Conservation (phyloP, 2,329 filamentous ascomycete species). For the Stemphylium beticola region DNA sequence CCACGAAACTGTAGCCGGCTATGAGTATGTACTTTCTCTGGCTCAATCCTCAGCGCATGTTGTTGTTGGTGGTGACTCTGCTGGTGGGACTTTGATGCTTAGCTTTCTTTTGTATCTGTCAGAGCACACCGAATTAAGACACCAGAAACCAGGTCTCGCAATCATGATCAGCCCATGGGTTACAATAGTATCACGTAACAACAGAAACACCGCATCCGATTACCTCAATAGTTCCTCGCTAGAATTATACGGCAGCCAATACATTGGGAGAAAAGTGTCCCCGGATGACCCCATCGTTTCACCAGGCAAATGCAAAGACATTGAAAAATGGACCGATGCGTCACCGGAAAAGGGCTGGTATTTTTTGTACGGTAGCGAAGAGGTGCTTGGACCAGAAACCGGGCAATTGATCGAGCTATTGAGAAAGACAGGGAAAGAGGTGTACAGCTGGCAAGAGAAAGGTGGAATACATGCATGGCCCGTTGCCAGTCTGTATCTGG, state of each 20-base stretch:
- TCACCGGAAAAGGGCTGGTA: slow-evolving; percentile 71
- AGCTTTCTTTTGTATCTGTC: slow-evolving; percentile 74
- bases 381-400: slow-evolving; percentile 77
- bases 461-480: slow-evolving; percentile 84
- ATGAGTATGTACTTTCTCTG: slow-evolving; percentile 70
- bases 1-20: slow-evolving; percentile 71
- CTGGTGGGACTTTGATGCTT: slow-evolving; percentile 75
- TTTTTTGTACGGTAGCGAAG: slow-evolving; percentile 75
- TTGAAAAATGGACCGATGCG: slow-evolving; percentile 69
- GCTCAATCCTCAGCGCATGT: slow-evolving; percentile 66
- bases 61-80: slow-evolving; percentile 79
- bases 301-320: slow-evolving; percentile 72
- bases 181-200: slow-evolving; percentile 70
- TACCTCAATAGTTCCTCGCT: slow-evolving; percentile 73
- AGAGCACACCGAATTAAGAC: slow-evolving; percentile 51
- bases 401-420: slow-evolving; percentile 64
- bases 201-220: slow-evolving; percentile 74
- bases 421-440: slow-evolving; percentile 59
- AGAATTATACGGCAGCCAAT: slow-evolving; percentile 73
- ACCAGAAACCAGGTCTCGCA: slow-evolving; percentile 64
- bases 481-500: slow-evolving; percentile 67
- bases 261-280: slow-evolving; percentile 62
- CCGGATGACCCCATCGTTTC: slow-evolving; percentile 66
- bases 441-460: slow-evolving; percentile 65
- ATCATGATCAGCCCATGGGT: slow-evolving; percentile 83